Percentiles rank a stretch among this genome's conserved stretches.
Conservation (phyloP, 306 rosid species). For the Lablab purpureus region DNA sequence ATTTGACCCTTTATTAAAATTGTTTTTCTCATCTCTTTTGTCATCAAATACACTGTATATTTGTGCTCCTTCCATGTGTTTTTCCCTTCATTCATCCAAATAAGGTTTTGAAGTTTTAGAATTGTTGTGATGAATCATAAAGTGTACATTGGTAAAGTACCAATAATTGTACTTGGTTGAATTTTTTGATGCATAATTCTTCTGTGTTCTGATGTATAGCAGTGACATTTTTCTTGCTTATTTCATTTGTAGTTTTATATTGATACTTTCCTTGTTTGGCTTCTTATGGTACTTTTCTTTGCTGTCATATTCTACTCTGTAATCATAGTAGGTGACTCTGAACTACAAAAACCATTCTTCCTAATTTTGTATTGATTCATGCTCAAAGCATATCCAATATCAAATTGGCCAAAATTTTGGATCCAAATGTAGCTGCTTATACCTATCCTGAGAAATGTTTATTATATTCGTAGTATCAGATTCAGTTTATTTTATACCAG, state of each 20-base stretch:
- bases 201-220: neutral
- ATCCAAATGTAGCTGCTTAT: too few relatives aligned
- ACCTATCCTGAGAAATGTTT: too few relatives aligned
- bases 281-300: neutral
- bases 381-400: too few relatives aligned
- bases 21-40: too few relatives aligned
- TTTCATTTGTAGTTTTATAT: conserved; percentile 11
- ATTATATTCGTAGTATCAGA: too few relatives aligned
- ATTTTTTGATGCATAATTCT: neutral
- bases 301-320: neutral
- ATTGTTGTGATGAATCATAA: neutral
- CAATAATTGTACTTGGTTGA: neutral
- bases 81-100: too few relatives aligned
- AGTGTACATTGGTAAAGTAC: neutral
- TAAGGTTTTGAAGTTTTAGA: neutral
- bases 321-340: too few relatives aligned
- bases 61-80: too few relatives aligned
- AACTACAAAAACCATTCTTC: neutral
- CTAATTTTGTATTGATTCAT: neutral
- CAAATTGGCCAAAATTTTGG: too few relatives aligned
- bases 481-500: neutral
- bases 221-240: neutral
- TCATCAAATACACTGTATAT: too few relatives aligned
- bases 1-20: too few relatives aligned
- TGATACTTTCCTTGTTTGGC: conserved; percentile 41